Conservation (phyloP, 768 basidiomycete genomes). For the Mycena belliarum region DNA sequence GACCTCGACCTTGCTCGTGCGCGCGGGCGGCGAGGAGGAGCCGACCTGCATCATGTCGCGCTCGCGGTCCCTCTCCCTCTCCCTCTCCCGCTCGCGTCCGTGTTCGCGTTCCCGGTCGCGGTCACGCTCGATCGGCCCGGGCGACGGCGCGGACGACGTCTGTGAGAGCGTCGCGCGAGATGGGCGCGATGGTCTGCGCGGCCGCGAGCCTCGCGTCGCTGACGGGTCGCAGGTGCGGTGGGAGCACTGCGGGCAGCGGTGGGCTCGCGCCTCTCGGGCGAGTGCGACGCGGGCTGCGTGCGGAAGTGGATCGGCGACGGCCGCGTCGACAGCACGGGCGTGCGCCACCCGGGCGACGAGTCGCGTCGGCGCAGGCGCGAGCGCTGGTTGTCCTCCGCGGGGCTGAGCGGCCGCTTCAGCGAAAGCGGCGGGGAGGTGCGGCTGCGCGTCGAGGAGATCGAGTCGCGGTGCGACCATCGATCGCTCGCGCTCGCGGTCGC, state of each 20-base stretch:
- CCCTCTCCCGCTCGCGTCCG: not conserved
- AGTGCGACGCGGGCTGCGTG: slow-evolving; percentile 67
- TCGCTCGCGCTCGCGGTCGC: slow-evolving; percentile 41
- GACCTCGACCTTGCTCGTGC: slow-evolving; percentile 55
- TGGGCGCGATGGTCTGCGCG: slow-evolving; percentile 28
- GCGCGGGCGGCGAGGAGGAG: slow-evolving; percentile 48
- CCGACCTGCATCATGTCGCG: slow-evolving; percentile 56
- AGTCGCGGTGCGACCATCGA: slow-evolving; percentile 62
- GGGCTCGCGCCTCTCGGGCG: slow-evolving; percentile 70
- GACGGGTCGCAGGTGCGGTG: slow-evolving; percentile 74
- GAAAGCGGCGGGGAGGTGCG: slow-evolving; percentile 60
- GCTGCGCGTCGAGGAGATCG: slow-evolving; percentile 65
- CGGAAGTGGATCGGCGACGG: slow-evolving; percentile 76
- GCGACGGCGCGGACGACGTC: slow-evolving; percentile 56
- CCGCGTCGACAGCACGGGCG: slow-evolving; percentile 60
- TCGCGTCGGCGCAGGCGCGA: slow-evolving; percentile 58
- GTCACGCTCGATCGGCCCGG: slow-evolving; percentile 33
- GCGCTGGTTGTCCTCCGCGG: slow-evolving; percentile 69
- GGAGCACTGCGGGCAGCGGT: slow-evolving; percentile 59
- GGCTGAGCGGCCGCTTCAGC: slow-evolving; percentile 72
- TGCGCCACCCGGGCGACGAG: slow-evolving; percentile 53
- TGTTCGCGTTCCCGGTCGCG: slow-evolving; percentile 26
- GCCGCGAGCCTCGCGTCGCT: slow-evolving; percentile 51
- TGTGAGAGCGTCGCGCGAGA: slow-evolving; percentile 66
- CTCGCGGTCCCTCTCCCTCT: slow-evolving; percentile 35